Percentiles rank a stretch among this genome's conserved stretches.
Conservation (phyloP, 768 basidiomycete genomes). For the Baorangia bicolor region DNA sequence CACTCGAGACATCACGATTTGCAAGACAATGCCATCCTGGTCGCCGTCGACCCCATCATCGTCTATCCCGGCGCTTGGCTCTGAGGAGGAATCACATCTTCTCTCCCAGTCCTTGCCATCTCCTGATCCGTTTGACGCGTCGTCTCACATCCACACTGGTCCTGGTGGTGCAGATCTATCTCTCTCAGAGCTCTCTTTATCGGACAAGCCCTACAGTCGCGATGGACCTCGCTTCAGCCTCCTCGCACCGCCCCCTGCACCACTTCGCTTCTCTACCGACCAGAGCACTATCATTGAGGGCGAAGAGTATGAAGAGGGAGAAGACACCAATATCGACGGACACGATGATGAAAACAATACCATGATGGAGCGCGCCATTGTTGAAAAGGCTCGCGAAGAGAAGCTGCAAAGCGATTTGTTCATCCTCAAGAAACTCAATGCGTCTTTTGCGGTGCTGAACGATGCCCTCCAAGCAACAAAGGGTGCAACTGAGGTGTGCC, state of each 20-base stretch:
- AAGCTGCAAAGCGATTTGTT: conserved; percentile 73
- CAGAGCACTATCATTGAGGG: conserved; percentile 27
- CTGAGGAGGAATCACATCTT: conserved; percentile 37
- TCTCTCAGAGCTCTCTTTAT: conserved; percentile 53
- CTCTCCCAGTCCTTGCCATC: conserved; percentile 48
- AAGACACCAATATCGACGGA: conserved; percentile 5
- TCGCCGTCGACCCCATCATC: conserved; percentile 32
- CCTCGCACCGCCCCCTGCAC: conserved; percentile 29
- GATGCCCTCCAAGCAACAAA: conserved; percentile 64
- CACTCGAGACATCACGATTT: not conserved
- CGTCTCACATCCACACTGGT: conserved; percentile 37
- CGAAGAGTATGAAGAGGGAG: conserved; percentile 22
- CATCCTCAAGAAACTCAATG: conserved; percentile 70
- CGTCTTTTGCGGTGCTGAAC: conserved; percentile 64
- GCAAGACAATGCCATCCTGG: conserved; percentile 27
- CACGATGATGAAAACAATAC: conserved; percentile 24
- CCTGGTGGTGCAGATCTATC: conserved; percentile 53
- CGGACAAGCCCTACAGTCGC: conserved; percentile 31
- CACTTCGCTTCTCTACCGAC: conserved; percentile 17
- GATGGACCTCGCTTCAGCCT: conserved; percentile 35
- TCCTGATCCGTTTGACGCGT: conserved; percentile 30
- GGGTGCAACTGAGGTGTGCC: conserved; percentile 67
- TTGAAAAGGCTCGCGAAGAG: conserved; percentile 55
- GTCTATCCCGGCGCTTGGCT: conserved; percentile 20
- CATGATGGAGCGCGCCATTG: conserved; percentile 23